A percentile compares a stretch with the other conserved stretches of the same genome.
These are phyloP conservation scores for Pichia eremophila DNA, from an alignment of 805 yeast genomes.

Conservation along the genomic window DNA sequence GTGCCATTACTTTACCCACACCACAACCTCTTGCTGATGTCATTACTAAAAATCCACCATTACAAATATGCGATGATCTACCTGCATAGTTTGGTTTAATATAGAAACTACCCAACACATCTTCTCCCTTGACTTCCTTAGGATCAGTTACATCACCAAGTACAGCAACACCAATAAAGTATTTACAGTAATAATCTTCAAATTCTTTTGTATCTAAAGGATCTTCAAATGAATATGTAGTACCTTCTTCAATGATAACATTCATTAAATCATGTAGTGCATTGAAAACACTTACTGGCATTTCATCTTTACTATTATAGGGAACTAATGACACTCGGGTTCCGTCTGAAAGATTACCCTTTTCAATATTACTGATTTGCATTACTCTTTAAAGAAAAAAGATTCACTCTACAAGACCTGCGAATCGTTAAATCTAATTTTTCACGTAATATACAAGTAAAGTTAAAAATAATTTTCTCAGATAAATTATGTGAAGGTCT, in stretches of 20 bases:
- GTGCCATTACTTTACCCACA: constrained; percentile 64
- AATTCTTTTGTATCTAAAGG: constrained; percentile 40
- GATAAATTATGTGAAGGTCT: too few species aligned
- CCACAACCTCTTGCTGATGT: constrained; percentile 45
- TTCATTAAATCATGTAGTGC: constrained; percentile 47
- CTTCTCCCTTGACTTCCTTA: neutral
- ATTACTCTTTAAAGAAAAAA: constrained; percentile 2
- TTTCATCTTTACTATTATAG: constrained; percentile 34
- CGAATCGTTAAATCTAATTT: too few species aligned
- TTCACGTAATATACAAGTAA: too few species aligned
- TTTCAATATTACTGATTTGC: constrained; percentile 7
- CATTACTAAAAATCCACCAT: constrained; percentile 77
- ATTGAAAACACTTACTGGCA: constrained; percentile 43
- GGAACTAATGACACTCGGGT: constrained; percentile 47
- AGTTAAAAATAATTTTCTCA: too few species aligned
- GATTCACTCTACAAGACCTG: too few species aligned
- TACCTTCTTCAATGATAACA: constrained; percentile 58
- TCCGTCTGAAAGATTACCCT: constrained; percentile 20
- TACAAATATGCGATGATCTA: constrained; percentile 78
- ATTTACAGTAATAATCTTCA: constrained; percentile 53
- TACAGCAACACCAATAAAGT: constrained; percentile 57
- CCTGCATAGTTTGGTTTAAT: constrained; percentile 83
- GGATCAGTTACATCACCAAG: constrained; percentile 28
- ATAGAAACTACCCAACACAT: constrained; percentile 64
- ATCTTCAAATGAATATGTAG: constrained; percentile 59